These are phyloP conservation scores for Simmondsia chinensis DNA, from an alignment of 148 eudicot species.

Conservation along the genomic window DNA sequence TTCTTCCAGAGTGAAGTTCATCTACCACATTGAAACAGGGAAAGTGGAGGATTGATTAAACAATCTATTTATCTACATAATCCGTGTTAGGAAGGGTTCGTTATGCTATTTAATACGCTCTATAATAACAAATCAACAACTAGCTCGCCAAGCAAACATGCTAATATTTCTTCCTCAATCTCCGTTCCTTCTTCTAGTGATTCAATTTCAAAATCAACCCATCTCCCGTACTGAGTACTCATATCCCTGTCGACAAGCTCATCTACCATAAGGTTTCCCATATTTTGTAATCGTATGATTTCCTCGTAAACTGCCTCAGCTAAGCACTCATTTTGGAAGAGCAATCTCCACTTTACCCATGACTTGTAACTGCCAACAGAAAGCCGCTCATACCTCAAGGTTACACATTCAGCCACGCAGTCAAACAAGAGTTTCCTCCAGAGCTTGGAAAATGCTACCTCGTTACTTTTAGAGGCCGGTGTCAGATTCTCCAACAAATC, in stretches of 20 bases:
- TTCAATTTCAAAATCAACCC: slow-evolving; percentile 74
- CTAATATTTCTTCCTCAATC: slow-evolving; percentile 41
- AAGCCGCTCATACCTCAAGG: slow-evolving; percentile 25
- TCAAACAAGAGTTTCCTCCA: slow-evolving; percentile 52
- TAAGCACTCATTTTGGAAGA: slow-evolving; percentile 36
- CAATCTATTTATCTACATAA: slow-evolving; percentile 2
- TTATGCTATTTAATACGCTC: slow-evolving; percentile 5
- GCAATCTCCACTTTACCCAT: slow-evolving; percentile 39
- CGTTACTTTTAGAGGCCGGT: slow-evolving; percentile 17
- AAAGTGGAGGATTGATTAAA: neutral
- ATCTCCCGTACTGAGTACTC: slow-evolving; percentile 61
- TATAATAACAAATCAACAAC: slow-evolving; percentile 45
- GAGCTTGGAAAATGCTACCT: slow-evolving; percentile 36
- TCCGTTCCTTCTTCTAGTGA: slow-evolving; percentile 69
- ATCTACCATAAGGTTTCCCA: slow-evolving; percentile 63
- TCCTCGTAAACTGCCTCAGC: slow-evolving; percentile 66
- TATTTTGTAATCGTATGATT: slow-evolving; percentile 39
- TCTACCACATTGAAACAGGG: slow-evolving; percentile 11
- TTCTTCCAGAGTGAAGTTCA: slow-evolving; percentile 10
- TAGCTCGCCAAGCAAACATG: slow-evolving; percentile 62
- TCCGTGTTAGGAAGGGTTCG: slow-evolving; percentile 8
- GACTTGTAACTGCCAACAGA: slow-evolving; percentile 38
- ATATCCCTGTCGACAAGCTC: slow-evolving; percentile 83
- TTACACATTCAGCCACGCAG: slow-evolving; percentile 44
- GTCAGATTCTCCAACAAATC: slow-evolving; percentile 50